phyloP scores from a whole-genome alignment of 2,329 filamentous ascomycete species.

The Thermoascus crustaceus region DNA sequence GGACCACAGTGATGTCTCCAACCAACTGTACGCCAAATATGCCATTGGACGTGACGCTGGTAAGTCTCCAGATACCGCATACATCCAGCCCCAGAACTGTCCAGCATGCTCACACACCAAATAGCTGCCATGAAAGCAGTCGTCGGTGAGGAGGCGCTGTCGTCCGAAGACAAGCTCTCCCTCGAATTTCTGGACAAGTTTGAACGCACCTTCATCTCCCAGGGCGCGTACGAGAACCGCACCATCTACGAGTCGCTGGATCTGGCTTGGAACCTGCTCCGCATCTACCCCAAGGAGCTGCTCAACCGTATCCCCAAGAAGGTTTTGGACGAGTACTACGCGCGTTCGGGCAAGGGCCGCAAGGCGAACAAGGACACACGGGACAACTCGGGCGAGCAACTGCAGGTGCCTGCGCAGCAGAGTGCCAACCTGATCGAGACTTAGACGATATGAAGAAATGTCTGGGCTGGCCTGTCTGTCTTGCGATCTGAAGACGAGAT shows the following conservation, averaged over 20 bases:
- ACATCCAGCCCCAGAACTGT: background rate
- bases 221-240: constrained; percentile 86
- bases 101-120: background rate
- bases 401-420: constrained; percentile 19
- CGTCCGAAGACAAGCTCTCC: constrained; percentile 91
- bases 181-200: constrained; percentile 99
- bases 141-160: constrained; percentile 94
- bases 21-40: constrained; percentile 99
- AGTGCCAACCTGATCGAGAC: constrained; percentile 36
- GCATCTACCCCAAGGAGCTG: constrained; percentile 96
- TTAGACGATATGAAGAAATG: constrained; percentile 14
- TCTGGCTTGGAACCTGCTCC: constrained; percentile 88
- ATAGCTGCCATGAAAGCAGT: constrained; percentile 95
- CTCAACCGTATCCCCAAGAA: constrained; percentile 90
- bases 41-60: constrained; percentile 92
- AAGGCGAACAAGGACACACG: constrained; percentile 38
- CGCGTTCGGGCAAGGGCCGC: constrained; percentile 44
- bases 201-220: constrained; percentile 86
- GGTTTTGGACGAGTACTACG: constrained; percentile 75
- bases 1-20: constrained; percentile 97
- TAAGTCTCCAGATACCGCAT: constrained; percentile 17
- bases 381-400: constrained; percentile 31
- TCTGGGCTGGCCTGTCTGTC: too few species aligned
- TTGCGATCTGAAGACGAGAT: too few species aligned
- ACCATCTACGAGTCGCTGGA: constrained; percentile 91